Conservation (phyloP, 1,284 basidiomycete genomes). For the Leccinum subfulvum region DNA sequence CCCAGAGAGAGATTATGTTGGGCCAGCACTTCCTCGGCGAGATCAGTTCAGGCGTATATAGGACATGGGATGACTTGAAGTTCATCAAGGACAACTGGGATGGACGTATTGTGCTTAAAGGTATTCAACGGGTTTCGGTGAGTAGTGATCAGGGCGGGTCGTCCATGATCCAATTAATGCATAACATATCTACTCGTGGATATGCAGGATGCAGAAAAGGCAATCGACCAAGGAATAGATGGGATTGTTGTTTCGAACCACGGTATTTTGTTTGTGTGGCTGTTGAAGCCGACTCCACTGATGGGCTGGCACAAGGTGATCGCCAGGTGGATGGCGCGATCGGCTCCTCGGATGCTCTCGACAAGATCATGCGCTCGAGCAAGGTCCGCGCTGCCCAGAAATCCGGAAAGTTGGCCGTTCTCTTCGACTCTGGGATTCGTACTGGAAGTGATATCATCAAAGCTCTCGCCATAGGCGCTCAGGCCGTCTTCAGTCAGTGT, state of each 20-base stretch:
- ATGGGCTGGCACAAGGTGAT: slow-evolving; percentile 51
- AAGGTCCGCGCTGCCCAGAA: slow-evolving; percentile 58
- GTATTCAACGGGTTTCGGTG: slow-evolving; percentile 58
- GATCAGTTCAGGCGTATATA: slow-evolving; percentile 57
- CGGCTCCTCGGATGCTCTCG: slow-evolving; percentile 71
- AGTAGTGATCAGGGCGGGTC: slow-evolving; percentile 13
- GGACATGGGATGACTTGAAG: slow-evolving; percentile 64
- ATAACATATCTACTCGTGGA: neutral
- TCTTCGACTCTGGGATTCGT: slow-evolving; percentile 82
- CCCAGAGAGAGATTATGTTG: slow-evolving; percentile 39
- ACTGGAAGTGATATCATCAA: slow-evolving; percentile 78
- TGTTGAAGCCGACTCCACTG: neutral
- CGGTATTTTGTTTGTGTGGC: slow-evolving; percentile 40
- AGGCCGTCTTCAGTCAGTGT: slow-evolving; percentile 61
- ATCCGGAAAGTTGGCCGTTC: slow-evolving; percentile 61
- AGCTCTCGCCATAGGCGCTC: slow-evolving; percentile 68
- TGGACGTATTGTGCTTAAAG: slow-evolving; percentile 71
- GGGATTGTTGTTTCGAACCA: slow-evolving; percentile 85
- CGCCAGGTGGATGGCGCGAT: slow-evolving; percentile 82
- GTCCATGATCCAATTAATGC: neutral
- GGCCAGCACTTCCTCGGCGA: slow-evolving; percentile 60
- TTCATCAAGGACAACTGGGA: slow-evolving; percentile 70
- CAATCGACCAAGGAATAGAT: slow-evolving; percentile 65
- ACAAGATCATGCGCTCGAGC: slow-evolving; percentile 57
- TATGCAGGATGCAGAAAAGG: slow-evolving; percentile 66